phyloP scores from a whole-genome alignment of 2,329 filamentous ascomycete genomes.

The Exophiala sp. region DNA sequence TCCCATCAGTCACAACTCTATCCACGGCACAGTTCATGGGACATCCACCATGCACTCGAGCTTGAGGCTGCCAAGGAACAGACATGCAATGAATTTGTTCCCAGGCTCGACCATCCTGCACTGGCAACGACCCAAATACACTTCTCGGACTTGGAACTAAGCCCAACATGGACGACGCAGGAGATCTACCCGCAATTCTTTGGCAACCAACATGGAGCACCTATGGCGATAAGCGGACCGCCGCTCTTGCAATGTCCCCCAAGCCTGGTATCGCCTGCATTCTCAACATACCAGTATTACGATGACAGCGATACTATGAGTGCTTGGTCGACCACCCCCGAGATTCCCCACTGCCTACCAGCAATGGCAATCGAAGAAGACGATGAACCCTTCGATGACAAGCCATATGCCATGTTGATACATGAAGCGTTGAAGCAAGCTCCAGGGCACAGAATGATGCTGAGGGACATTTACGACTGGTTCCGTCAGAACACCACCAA shows the following conservation, averaged over 20 bases:
- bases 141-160: constrained; percentile 14
- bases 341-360: constrained; percentile 8
- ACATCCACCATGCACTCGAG: constrained; percentile 8
- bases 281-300: constrained; percentile 10
- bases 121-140: constrained; percentile 8
- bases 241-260: constrained; percentile 3
- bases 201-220: neutral
- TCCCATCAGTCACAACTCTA: neutral
- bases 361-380: constrained; percentile 12
- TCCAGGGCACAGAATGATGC: constrained; percentile 65
- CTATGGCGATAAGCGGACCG: neutral
- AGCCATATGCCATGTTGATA: constrained; percentile 80
- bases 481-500: constrained; percentile 79
- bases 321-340: constrained; percentile 18
- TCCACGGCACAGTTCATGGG: neutral
- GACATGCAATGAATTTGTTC: neutral
- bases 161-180: constrained; percentile 5
- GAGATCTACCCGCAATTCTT: constrained; percentile 3
- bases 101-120: neutral
- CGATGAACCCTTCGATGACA: constrained; percentile 42
- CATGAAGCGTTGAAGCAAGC: constrained; percentile 69
- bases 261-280: constrained; percentile 1
- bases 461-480: constrained; percentile 89
- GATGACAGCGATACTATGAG: constrained; percentile 9
- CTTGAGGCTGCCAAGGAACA: constrained; percentile 8